Evolutionary conservation across 257 asterid genomes (phyloP).

Genomic region (Marsdenia floribunda): DNA sequence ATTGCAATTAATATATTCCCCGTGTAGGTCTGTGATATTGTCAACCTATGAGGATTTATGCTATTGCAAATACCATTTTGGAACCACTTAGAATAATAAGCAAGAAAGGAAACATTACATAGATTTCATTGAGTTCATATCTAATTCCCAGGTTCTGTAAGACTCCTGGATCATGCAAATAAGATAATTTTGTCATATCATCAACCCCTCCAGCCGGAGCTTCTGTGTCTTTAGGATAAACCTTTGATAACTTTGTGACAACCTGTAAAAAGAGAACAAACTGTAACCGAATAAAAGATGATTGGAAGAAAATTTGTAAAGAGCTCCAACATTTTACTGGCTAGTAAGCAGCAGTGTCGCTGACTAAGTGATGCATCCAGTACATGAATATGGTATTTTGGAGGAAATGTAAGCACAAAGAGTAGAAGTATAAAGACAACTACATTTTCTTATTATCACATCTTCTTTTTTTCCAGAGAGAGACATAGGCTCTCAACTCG

Average conservation of each 20-base stretch:
- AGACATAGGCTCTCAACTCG: not conserved
- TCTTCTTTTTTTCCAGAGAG: not conserved
- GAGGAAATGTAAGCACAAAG: not conserved
- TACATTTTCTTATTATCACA: not conserved
- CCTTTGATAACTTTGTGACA: conserved; percentile 58
- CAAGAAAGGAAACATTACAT: conserved; percentile 39
- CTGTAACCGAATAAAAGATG: not conserved
- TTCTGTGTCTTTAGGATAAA: conserved; percentile 89
- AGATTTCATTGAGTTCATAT: conserved; percentile 96
- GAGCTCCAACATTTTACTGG: not conserved
- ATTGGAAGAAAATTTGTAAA: not conserved
- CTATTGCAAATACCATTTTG: conserved; percentile 27
- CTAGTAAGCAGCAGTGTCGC: not conserved
- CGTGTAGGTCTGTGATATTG: conserved; percentile 79
- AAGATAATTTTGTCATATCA: conserved; percentile 96
- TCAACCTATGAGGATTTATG: conserved; percentile 22
- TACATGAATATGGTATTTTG: not conserved
- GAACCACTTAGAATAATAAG: conserved; percentile 11
- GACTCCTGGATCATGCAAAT: conserved; percentile 98
- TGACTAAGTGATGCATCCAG: not conserved
- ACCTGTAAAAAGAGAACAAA: conserved; percentile 36
- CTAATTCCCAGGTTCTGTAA: conserved; percentile 73
- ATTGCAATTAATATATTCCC: conserved; percentile 95
- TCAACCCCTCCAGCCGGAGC: conserved; percentile 98
- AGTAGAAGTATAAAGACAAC: not conserved